Evolutionary conservation across 2,329 filamentous ascomycete species (phyloP), one percentile per base, ranked within the genome.

Genomic region (Aureobasidium vineae): DNA sequence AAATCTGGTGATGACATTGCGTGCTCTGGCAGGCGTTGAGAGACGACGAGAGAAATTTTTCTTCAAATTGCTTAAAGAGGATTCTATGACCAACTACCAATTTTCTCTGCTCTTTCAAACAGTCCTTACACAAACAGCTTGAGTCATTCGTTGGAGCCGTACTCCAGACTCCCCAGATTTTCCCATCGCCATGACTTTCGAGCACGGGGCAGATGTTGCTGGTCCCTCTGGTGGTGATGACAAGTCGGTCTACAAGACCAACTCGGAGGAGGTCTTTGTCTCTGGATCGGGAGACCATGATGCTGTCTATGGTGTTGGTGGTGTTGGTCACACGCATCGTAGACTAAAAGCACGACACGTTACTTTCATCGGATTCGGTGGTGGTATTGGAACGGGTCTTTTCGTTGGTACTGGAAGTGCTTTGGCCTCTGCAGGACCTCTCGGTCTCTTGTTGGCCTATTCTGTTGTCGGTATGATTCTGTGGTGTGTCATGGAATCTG

Each of bases 351-450:
- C 70, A 50, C 67, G 70, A 36, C 70, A 71, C 33, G 66, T 71
- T 6, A 71, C 70, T 6, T 69, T 70, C 65, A 71, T 71, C 59
- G 70, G 70, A 43, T 70, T 71, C 45, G 43, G 53, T 26, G 56
- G 67, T 49, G 54, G 63, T 26, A 69, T 73, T 33, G 83, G 83
- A 49, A 84, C 83, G 36, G 83, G 83, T 73, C 76, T 85, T 4
- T 85, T 84, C 72, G 79, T 85, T 57, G 80, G 82, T 40, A 79
- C 79, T 47, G 83, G 82, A 31, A 71, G 75, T 60, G 79, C 81
- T 2, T 77, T 84, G 61, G 76, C 79, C 11, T 79, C 74, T 6
- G 81, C 79, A 70, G 83, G 83, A 23, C 83, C 82, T 43, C 76
- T 76, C 8, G 80, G 80, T 56, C 77, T 81, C 31, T 74, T 83